Base-by-base conservation (phyloP, 768 basidiomycete species). In the Gloeostereum incarnatum region DNA sequence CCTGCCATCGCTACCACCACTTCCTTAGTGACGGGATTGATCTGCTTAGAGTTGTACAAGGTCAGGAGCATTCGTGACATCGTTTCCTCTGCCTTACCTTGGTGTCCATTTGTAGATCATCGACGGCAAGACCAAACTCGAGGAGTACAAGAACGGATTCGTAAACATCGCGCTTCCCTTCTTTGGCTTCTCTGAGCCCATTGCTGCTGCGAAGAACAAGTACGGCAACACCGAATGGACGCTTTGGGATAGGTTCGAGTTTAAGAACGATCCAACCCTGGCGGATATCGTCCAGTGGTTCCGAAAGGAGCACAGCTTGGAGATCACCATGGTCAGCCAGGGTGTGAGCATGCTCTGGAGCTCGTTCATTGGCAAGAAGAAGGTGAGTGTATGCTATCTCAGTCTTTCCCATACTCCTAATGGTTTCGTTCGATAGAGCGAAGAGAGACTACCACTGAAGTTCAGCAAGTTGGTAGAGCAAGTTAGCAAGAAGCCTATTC, bases 1-100 rank as follows among this genome's bases (percentile, higher is more conserved):
- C 96, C 96, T 41, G 96, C 96, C 16, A 97, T 98, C 53, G 94
- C 93, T n/a, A 98, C 94, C 4, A 97, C 94, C 3, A 98, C 96
- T 1, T 82, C 92, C 13, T 74, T 97, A 35, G 87, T 96, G 34
- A 90, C 90, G n/a, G 94, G 94, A 14, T 61, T 98, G 41, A 89
- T 94, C 32, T 97, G 94, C 60, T 60, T 98, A 36, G 96, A 99
- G 62, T 73, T 99, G 27, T 97, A 94, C 72, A 99, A 99, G 79
- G 89, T 85, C 49, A 42, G 58, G 40, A n/a, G n/a, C 5, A 19
- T n/a, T 8, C 6, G 4, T n/a, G n/a, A n/a, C n/a, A n/a, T n/a
- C 36, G 10, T 24, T 8, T 31, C 19, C 6, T 39, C 18, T 29
- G 8, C 22, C 20, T 22, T 25, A 2, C 23, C 18, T 18, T 2